Percentiles rank a stretch among this genome's conserved stretches.
Conservation (phyloP, 129 eudicot species). For the Pulicaria dysenterica region DNA sequence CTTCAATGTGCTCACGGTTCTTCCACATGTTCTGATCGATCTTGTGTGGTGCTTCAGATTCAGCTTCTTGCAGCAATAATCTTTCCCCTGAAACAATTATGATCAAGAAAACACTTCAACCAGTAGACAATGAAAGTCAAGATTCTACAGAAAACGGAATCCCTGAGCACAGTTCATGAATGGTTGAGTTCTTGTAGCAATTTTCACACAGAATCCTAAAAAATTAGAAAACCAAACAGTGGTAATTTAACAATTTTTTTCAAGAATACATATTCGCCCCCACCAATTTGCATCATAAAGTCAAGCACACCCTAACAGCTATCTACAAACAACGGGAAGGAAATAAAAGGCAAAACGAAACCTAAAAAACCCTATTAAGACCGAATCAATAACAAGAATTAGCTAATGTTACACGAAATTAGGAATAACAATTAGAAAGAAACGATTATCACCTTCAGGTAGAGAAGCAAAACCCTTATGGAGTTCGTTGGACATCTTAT, state of each 20-base stretch:
- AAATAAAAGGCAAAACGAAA: neutral
- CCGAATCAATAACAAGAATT: neutral
- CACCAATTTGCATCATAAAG: no score
- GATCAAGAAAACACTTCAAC: neutral
- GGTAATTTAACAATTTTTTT: no score
- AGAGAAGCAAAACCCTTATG: constrained; percentile 36
- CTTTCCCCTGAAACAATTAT: constrained; percentile 46
- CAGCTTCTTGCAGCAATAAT: constrained; percentile 62
- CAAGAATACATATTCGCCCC: no score
- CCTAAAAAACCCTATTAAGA: neutral
- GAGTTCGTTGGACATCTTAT: constrained; percentile 50
- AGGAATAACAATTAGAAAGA: neutral
- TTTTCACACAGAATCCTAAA: no score
- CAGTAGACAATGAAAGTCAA: neutral
- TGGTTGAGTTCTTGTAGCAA: no score
- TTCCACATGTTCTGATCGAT: constrained; percentile 96
- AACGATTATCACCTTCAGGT: constrained; percentile 45
- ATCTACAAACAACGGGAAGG: neutral
- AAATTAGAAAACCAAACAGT: no score
- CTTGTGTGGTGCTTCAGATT: constrained; percentile 76
- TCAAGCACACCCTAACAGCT: no score
- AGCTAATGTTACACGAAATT: neutral
- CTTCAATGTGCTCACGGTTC: constrained; percentile 92
- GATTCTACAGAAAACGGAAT: neutral
- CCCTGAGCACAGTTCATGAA: neutral